Percentiles rank a stretch among this genome's conserved stretches.
Evolutionary conservation across 768 basidiomycete genomes (phyloP).

Genomic region (Psilocybe cubensis): DNA sequence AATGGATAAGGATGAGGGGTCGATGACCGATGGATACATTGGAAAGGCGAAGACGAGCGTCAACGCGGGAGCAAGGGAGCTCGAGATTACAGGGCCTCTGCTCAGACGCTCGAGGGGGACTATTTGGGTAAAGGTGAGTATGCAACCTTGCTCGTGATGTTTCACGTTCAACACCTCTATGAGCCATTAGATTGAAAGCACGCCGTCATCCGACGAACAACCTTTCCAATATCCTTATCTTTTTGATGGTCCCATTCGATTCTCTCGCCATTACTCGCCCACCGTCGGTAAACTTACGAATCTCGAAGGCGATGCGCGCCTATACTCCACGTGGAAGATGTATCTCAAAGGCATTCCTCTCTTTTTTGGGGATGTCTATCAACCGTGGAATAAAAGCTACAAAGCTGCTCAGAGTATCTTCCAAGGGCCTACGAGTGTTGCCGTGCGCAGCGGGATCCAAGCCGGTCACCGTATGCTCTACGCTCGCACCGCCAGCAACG

Average conservation of each 20-base stretch:
- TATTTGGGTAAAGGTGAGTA: slow-evolving; percentile 68
- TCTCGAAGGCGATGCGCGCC: slow-evolving; percentile 53
- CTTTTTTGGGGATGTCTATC: slow-evolving; percentile 62
- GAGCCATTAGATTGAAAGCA: slow-evolving; percentile 54
- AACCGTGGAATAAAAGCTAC: slow-evolving; percentile 71
- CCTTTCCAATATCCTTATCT: slow-evolving; percentile 54
- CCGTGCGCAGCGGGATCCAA: slow-evolving; percentile 70
- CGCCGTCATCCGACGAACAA: slow-evolving; percentile 41
- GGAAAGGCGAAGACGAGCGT: slow-evolving; percentile 64
- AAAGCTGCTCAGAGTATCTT: slow-evolving; percentile 77
- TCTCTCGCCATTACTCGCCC: slow-evolving; percentile 71
- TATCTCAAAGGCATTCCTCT: slow-evolving; percentile 61
- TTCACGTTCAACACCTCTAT: not conserved
- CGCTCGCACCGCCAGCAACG: slow-evolving; percentile 64
- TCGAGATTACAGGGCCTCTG: slow-evolving; percentile 58
- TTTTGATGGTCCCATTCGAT: slow-evolving; percentile 78
- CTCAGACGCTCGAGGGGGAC: slow-evolving; percentile 56
- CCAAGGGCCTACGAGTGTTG: slow-evolving; percentile 57
- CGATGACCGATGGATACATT: slow-evolving; percentile 61
- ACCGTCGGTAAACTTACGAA: slow-evolving; percentile 66
- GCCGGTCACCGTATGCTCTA: slow-evolving; percentile 77
- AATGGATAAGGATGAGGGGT: slow-evolving; percentile 69
- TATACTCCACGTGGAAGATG: slow-evolving; percentile 84
- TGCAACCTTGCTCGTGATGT: not conserved
- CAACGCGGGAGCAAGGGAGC: slow-evolving; percentile 62